Base-by-base conservation (phyloP, 139 green algal genomes). In the Chlorella sp. region DNA sequence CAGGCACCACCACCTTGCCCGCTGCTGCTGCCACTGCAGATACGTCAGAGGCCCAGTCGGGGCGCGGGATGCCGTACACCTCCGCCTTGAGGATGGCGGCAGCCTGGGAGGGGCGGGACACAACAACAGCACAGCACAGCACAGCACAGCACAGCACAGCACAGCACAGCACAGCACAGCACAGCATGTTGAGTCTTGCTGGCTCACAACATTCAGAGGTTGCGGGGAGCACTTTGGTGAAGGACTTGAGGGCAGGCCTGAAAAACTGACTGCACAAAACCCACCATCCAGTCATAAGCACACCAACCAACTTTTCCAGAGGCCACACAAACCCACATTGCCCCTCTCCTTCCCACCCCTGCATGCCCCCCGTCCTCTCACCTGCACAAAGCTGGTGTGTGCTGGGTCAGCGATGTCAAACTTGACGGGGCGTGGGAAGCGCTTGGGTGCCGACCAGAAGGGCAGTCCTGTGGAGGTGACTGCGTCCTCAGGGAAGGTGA, bases 381-480 rank as follows among this genome's bases (percentile, higher is more conserved):
- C 42, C 42, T 95, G 91, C 24, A 94, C 65, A 35, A 97, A 92
- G 1, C 70, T 31, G 0, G 88, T 81, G 71, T 97, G 90, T 30
- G 85, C 65, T 20, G 76, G 35, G 83, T 99, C 95, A 0, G 68
- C 67, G 5, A 83, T 2, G 63, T 89, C 74, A 73, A 98, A 98
- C 33, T 78, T 82, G 50, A 99, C 62, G 0, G 91, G 74, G 3
- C 63, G 76, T 1, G 95, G 95, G 87, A 99, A 99, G 64, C 95
- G 89, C 89, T 99, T 99, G 67, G 95, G 95, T 5, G 95, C 84
- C 5, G 87, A 96, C 95, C 95, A 99, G 86, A 99, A 99, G 3
- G 88, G 90, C 3, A 88, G 63, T 5, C 95, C 95, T 0, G 87
- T 97, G 62, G 85, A 93, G n/a, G 95, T 99, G 50, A 80, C 79